phyloP scores from a whole-genome alignment of 2,329 filamentous ascomycete species.

The Neonectria sp. region DNA sequence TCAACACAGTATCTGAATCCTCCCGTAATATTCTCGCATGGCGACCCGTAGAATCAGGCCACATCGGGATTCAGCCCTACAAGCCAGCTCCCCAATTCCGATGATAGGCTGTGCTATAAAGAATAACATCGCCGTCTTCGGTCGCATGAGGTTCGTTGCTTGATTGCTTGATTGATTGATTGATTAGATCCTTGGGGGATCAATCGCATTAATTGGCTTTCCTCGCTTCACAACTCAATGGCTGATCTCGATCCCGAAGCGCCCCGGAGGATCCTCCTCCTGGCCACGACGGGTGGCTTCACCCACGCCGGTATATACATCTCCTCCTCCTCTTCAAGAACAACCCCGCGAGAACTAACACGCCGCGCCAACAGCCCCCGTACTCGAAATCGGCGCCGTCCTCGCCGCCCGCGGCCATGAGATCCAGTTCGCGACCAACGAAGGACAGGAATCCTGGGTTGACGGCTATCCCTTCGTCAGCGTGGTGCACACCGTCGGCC shows the following conservation, averaged over 20 bases:
- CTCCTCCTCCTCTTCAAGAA: background rate
- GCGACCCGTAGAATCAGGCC: constrained; percentile 1
- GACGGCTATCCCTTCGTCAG: constrained; percentile 50
- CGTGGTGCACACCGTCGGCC: constrained; percentile 51
- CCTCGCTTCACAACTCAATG: constrained; percentile 28
- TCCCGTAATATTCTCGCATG: constrained; percentile 14
- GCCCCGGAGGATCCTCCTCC: constrained; percentile 48
- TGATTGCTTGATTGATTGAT: background rate
- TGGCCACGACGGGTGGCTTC: constrained; percentile 55
- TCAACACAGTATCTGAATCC: background rate
- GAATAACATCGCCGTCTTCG: background rate
- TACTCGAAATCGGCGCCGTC: constrained; percentile 54
- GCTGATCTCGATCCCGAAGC: constrained; percentile 27
- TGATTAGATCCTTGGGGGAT: background rate
- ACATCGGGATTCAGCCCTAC: constrained; percentile 14
- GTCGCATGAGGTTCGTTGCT: too few relatives aligned
- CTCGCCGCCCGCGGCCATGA: constrained; percentile 53
- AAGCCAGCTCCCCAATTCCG: background rate
- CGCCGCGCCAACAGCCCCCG: constrained; percentile 44
- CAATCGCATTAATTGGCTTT: background rate
- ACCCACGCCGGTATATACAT: constrained; percentile 50
- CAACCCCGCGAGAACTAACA: background rate
- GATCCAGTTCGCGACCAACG: constrained; percentile 57
- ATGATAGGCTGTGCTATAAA: background rate
- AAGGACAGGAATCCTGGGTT: constrained; percentile 55